Percentiles rank a stretch among this genome's conserved stretches.
Conservation (phyloP, 1,284 basidiomycete species). For the Amylostereum areolatum region DNA sequence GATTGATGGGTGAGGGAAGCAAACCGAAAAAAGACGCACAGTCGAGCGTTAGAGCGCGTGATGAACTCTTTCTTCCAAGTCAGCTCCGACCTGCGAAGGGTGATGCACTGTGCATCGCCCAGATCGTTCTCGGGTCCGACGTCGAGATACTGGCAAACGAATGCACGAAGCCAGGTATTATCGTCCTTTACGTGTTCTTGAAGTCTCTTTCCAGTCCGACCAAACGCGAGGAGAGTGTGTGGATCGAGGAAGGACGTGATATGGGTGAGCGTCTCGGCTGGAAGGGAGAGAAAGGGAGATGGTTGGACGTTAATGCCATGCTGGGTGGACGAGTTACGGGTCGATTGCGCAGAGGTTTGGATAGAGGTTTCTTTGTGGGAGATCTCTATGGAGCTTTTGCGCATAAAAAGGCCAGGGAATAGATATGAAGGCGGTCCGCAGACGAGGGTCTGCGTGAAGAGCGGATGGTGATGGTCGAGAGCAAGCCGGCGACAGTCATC, state of each 20-base stretch:
- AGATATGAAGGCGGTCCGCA: slow-evolving; percentile 4
- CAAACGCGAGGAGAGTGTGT: slow-evolving; percentile 52
- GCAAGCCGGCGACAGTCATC: too few species aligned
- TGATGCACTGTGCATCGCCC: slow-evolving; percentile 34
- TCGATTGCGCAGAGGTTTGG: slow-evolving; percentile 14
- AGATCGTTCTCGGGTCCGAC: slow-evolving; percentile 57
- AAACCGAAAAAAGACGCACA: slow-evolving; percentile 32
- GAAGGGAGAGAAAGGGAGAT: slow-evolving; percentile 28
- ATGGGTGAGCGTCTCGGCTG: slow-evolving; percentile 72
- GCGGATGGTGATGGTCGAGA: not conserved
- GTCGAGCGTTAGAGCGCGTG: slow-evolving; percentile 42
- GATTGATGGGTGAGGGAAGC: too few species aligned
- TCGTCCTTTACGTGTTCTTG: slow-evolving; percentile 70
- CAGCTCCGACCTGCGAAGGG: slow-evolving; percentile 50
- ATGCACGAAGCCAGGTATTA: slow-evolving; percentile 81
- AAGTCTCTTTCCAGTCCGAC: slow-evolving; percentile 49
- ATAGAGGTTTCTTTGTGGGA: slow-evolving; percentile 24
- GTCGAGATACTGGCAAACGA: slow-evolving; percentile 63
- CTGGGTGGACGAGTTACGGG: slow-evolving; percentile 29
- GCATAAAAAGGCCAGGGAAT: slow-evolving; percentile 44
- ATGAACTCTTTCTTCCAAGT: slow-evolving; percentile 71
- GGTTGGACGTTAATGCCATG: slow-evolving; percentile 38
- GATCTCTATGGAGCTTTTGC: slow-evolving; percentile 36
- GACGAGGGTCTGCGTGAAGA: slow-evolving; percentile 3
- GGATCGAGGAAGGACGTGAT: slow-evolving; percentile 77